These are phyloP conservation scores for Colletotrichum sp. DNA, from an alignment of 2,329 filamentous ascomycete species.

Conservation along the genomic window DNA sequence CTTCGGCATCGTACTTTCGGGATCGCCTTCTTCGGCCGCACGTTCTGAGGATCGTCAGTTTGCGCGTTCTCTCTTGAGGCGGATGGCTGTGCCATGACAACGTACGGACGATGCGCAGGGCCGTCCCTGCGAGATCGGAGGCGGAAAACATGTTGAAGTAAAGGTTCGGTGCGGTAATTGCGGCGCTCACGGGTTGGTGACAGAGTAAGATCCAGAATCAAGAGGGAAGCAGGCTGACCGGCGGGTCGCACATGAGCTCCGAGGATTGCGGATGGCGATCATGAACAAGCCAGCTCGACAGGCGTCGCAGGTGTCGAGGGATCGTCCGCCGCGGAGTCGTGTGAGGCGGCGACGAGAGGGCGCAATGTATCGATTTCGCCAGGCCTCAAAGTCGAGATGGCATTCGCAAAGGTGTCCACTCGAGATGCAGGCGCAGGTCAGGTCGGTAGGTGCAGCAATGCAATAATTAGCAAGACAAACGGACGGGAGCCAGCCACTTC, in stretches of 20 bases:
- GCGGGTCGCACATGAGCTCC: conserved; percentile 23
- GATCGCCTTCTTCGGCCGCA: conserved; percentile 16
- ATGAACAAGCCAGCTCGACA: conserved; percentile 17
- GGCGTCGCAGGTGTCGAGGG: neutral
- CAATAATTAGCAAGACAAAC: neutral
- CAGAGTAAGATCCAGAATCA: conserved; percentile 13
- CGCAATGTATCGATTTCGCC: neutral
- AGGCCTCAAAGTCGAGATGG: neutral
- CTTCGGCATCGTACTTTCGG: conserved; percentile 13
- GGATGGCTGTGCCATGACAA: neutral
- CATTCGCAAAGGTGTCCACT: conserved; percentile 15
- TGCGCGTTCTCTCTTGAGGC: neutral
- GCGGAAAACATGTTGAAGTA: conserved; percentile 6
- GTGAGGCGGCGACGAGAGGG: neutral
- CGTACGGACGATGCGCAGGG: conserved; percentile 13
- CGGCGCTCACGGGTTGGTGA: conserved; percentile 14
- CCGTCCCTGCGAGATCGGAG: conserved; percentile 1
- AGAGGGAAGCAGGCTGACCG: conserved; percentile 16
- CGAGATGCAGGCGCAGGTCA: neutral
- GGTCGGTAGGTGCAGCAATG: neutral
- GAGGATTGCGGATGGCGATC: conserved; percentile 12
- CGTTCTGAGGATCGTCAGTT: conserved; percentile 10
- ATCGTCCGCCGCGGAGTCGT: neutral
- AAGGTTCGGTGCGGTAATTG: neutral
- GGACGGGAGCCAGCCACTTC: conserved; percentile 9